phyloP scores from a whole-genome alignment of 202 grass and related monocot genomes.

The Zizania palustris region DNA sequence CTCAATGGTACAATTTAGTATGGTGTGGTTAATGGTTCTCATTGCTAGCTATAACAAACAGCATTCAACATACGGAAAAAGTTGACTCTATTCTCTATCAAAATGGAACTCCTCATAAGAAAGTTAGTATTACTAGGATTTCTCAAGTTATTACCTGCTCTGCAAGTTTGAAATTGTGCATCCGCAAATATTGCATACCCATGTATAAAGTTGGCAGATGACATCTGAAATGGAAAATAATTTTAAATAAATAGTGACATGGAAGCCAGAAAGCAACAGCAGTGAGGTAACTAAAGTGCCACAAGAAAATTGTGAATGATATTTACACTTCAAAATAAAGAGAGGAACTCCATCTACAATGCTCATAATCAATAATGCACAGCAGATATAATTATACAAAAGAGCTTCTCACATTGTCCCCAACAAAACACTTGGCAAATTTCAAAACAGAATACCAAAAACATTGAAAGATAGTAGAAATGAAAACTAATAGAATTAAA shows the following conservation, averaged over 20 bases:
- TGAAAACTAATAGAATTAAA: background rate
- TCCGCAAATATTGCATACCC: slow-evolving; percentile 92
- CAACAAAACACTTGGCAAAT: background rate
- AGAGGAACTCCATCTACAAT: slow-evolving; percentile 2
- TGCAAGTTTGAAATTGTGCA: slow-evolving; percentile 92
- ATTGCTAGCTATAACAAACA: slow-evolving; percentile 9
- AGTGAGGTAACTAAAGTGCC: slow-evolving; percentile 13
- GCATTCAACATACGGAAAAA: background rate
- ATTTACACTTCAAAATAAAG: slow-evolving; percentile 14
- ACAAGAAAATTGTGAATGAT: slow-evolving; percentile 11
- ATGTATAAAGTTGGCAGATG: slow-evolving; percentile 96
- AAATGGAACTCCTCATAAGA: background rate
- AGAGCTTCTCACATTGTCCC: background rate
- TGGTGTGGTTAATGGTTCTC: background rate
- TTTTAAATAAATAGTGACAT: slow-evolving; percentile 29
- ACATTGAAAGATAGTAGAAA: background rate
- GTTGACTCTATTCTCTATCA: background rate
- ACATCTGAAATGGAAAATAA: slow-evolving; percentile 65
- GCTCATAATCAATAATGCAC: slow-evolving; percentile 7
- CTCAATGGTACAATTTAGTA: background rate
- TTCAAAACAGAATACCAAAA: slow-evolving; percentile 27
- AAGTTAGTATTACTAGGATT: slow-evolving; percentile 10
- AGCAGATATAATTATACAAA: background rate
- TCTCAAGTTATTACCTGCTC: slow-evolving; percentile 71
- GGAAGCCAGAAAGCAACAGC: slow-evolving; percentile 20